Percentiles rank a stretch among this genome's conserved stretches.
Conservation (phyloP, 2,329 filamentous ascomycete species). For the Ilyonectria robusta region DNA sequence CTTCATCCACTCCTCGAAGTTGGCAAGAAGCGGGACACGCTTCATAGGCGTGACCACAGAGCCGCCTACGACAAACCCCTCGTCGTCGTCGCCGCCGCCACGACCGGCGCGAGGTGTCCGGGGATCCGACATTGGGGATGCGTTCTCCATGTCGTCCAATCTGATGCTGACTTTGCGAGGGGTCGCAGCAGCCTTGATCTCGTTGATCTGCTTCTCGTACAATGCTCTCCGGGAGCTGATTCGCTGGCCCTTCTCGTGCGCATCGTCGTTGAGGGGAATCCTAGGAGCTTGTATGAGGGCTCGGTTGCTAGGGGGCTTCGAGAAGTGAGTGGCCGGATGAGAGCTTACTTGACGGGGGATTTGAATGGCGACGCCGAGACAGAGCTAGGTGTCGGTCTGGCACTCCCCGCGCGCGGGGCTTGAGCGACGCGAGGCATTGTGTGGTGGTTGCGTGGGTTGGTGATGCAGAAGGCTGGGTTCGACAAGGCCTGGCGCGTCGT, state of each 20-base stretch:
- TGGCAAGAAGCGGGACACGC: conserved; percentile 93
- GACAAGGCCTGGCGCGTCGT: conserved; percentile 47
- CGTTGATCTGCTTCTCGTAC: conserved; percentile 92
- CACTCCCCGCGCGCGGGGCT: conserved; percentile 64
- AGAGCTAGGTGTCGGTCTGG: conserved; percentile 63
- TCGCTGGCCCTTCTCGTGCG: conserved; percentile 89
- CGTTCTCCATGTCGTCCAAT: conserved; percentile 71
- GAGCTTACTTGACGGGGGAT: conserved; percentile 69
- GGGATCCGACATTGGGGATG: conserved; percentile 68
- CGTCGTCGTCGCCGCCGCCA: conserved; percentile 63
- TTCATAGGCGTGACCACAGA: conserved; percentile 94
- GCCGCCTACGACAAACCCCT: conserved; percentile 77
- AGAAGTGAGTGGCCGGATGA: conserved; percentile 1
- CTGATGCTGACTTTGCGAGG: conserved; percentile 74
- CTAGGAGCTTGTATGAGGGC: conserved; percentile 60
- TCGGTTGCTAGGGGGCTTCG: conserved; percentile 22
- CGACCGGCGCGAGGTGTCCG: conserved; percentile 63
- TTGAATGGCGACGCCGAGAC: conserved; percentile 68
- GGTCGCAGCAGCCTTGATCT: conserved; percentile 82
- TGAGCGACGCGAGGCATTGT: conserved; percentile 73
- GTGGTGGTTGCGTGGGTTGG: conserved; percentile 33
- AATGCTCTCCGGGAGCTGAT: conserved; percentile 89
- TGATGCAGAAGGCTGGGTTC: conserved; percentile 37
- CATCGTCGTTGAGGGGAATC: conserved; percentile 97
- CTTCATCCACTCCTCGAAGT: conserved; percentile 99